Evolutionary conservation across 768 basidiomycete species (phyloP), one percentile per base, ranked within the genome.

Genomic region (Tulasnella sp.): DNA sequence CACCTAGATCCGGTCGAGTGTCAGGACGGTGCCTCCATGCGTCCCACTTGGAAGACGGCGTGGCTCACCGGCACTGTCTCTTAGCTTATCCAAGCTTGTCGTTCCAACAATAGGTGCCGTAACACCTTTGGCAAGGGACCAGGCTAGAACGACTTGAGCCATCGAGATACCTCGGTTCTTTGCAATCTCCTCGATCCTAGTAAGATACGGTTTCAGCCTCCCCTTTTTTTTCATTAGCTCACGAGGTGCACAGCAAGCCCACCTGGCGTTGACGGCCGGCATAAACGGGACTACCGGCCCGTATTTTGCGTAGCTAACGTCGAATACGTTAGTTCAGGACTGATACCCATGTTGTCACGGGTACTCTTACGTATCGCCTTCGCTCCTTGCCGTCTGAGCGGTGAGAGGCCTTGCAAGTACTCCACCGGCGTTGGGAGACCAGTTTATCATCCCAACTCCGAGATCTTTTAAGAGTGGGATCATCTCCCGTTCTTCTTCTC

Each of bases 41-140:
- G 13, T n/a, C 5, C 37, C 7, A 16, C 16, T 20, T 46, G 6
- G 23, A 40, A 74, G 73, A 20, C 35, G 73, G 26, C 10, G 16
- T 11, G 39, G 79, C 83, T 77, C 81, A 87, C 87, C 87, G 71
- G 89, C 84, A 18, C 89, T 81, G 75, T 91, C 89, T 35, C 85
- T 81, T 26, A 91, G 82, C 75, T 90, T 88, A 35, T 88, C 84
- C 6, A 88, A 79, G 44, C 86, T 88, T 0, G 88, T 89, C 0
- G 87, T 85, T 0, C 90, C 90, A 44, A 91, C 86, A 81, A 91
- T 89, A 0, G 90, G 90, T 0, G 89, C 90, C 0, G 88, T 84
- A 5, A 91, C 86, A 42, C 35, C 42, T 32, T 75, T 75, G 44
- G 48, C 55, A 20, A 75, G 51, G 15, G 74, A 57, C 90, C 89